Base-by-base conservation (phyloP, 2,329 filamentous ascomycete species). In the Cladosporium sp. region DNA sequence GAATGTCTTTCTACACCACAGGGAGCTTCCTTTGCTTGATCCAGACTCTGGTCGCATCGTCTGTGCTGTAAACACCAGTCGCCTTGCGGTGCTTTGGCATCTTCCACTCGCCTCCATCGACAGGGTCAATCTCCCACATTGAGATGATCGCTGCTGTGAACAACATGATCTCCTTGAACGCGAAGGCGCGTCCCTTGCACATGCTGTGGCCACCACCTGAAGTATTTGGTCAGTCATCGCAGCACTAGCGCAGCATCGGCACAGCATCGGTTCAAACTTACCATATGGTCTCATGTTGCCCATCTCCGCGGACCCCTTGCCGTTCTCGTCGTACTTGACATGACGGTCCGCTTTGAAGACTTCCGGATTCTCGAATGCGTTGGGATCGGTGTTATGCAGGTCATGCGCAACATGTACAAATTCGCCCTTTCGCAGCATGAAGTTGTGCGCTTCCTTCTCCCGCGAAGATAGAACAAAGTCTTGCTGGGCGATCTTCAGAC, bases 41-140 rank as follows among this genome's bases (percentile, higher is more conserved):
- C 62, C 74, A 75, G 3, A 82, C 80, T 46, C 75, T 72, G 7
- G 80, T 66, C 57, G 82, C 76, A 12, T 68, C 68, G 38, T 64
- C 70, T 8, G 80, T 80, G 50, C 72, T 67, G 57, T 73, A 76
- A 12, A 79, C 71, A 2, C 71, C 74, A 47, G 70, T 74, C 5
- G 73, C 74, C 55, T 69, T 72, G 57, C 61, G 69, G 59, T 72
- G 71, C 35, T 64, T 67, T 0, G 82, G 81, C 38, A 83, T 67
- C 15, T 68, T 67, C 73, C 79, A 80, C 0, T 64, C 66, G 6
- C 65, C 66, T 13, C 70, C 69, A 41, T 62, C 63, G 0, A 66
- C 69, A 0, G 76, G 70, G 48, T 76, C 67, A 51, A 83, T 73
- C 38, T 82, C 75, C 78, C 79, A 83, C 57, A 79, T 69, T 5